phyloP scores from a whole-genome alignment of 768 basidiomycete genomes.

The Mrakia gelida region DNA sequence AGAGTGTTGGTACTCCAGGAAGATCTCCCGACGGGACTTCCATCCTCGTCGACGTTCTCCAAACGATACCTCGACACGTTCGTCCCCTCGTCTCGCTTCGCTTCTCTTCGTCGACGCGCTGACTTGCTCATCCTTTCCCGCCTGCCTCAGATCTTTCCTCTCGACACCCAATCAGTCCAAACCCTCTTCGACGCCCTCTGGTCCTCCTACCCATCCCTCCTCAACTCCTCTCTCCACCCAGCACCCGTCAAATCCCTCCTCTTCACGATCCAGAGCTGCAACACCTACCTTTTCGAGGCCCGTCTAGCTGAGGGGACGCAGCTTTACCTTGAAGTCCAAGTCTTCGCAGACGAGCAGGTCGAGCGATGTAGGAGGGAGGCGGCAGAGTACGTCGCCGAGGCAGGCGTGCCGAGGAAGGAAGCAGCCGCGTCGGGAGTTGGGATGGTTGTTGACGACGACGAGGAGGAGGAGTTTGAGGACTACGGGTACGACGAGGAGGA shows the following conservation, averaged over 20 bases:
- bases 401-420: background rate
- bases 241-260: conserved; percentile 1
- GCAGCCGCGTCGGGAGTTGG: background rate
- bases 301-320: background rate
- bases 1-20: background rate
- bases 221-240: background rate
- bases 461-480: background rate
- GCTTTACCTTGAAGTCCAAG: background rate
- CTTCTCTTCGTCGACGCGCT: background rate
- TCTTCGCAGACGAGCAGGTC: background rate
- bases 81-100: background rate
- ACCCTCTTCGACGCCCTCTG: background rate
- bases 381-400: background rate
- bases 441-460: background rate
- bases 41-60: background rate
- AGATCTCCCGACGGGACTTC: background rate
- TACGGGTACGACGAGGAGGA: background rate
- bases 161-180: background rate
- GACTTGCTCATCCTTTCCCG: too few relatives aligned
- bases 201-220: background rate
- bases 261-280: background rate
- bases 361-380: background rate
- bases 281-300: background rate
- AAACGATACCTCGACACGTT: background rate
- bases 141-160: background rate